A percentile compares a stretch with the other conserved stretches of the same genome.
Evolutionary conservation across 345 rosid genomes (phyloP).

Genomic region (Reutealis trisperma): DNA sequence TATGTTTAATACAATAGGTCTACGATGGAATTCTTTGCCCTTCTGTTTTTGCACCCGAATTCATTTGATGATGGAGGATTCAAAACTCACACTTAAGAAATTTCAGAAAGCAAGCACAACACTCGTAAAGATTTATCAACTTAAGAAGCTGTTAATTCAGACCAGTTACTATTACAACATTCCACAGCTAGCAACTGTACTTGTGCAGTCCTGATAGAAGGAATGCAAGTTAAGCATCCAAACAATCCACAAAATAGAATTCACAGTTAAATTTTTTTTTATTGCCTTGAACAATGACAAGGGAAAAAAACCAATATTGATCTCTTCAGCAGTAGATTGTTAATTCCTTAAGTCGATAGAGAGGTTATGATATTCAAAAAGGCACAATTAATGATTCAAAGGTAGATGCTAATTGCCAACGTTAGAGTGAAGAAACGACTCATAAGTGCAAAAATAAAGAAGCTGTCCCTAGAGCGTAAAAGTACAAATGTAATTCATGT

Average conservation of each 20-base stretch:
- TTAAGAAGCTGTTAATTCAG: neutral
- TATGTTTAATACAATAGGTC: no score
- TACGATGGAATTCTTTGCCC: no score
- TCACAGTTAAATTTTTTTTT: neutral
- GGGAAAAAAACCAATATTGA: neutral
- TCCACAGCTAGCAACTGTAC: neutral
- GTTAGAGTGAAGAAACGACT: neutral
- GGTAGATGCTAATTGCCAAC: neutral
- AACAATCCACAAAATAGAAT: neutral
- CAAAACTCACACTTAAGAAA: no score
- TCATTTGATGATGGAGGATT: no score
- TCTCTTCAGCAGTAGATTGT: neutral
- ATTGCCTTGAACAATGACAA: neutral
- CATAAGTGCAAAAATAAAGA: neutral
- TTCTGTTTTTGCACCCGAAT: no score
- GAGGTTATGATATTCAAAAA: neutral
- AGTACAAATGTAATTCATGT: neutral
- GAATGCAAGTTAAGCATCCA: neutral
- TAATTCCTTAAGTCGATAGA: neutral
- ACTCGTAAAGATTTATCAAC: no score
- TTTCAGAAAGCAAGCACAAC: no score
- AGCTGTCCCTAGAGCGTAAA: neutral
- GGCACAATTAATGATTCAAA: neutral
- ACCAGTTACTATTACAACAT: neutral
- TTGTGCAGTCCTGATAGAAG: neutral